Conservation (phyloP, 192 early-diverging fungal species). For the Martensiomyces pterosporus region DNA sequence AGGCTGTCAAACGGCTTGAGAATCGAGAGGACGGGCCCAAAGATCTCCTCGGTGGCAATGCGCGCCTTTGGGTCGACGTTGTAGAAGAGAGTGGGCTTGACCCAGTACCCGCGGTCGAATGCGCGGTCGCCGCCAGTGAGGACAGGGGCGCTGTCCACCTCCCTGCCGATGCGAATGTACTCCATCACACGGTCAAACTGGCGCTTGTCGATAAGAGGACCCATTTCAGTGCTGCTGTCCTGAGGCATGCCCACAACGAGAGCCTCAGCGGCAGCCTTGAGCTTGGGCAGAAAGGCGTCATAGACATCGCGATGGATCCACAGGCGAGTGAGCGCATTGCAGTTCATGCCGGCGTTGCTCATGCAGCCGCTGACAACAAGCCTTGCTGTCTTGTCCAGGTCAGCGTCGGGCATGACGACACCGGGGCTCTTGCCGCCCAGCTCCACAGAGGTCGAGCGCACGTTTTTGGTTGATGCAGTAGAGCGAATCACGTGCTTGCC, state of each 20-base stretch:
- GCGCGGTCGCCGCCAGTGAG: slow-evolving; percentile 34
- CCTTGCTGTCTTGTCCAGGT: slow-evolving; percentile 45
- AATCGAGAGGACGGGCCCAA: slow-evolving; percentile 57
- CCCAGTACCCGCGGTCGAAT: slow-evolving; percentile 48
- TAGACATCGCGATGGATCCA: slow-evolving; percentile 65
- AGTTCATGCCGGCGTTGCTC: slow-evolving; percentile 70
- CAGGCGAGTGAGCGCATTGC: slow-evolving; percentile 68
- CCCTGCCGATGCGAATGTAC: slow-evolving; percentile 46
- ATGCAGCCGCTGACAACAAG: slow-evolving; percentile 49
- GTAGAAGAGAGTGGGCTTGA: slow-evolving; percentile 58
- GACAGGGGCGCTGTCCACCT: slow-evolving; percentile 20
- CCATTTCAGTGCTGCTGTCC: slow-evolving; percentile 29
- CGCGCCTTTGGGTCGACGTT: slow-evolving; percentile 40
- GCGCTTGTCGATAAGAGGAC: slow-evolving; percentile 53
- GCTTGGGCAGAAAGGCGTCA: slow-evolving; percentile 56
- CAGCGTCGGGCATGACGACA: slow-evolving; percentile 52
- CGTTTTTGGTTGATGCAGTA: slow-evolving; percentile 40
- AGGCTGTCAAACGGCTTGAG: slow-evolving; percentile 48
- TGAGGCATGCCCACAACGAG: slow-evolving; percentile 24
- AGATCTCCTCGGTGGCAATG: slow-evolving; percentile 56
- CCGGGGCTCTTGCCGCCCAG: slow-evolving; percentile 60
- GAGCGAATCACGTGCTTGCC: slow-evolving; percentile 53
- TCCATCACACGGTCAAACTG: slow-evolving; percentile 55
- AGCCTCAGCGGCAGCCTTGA: slow-evolving; percentile 44
- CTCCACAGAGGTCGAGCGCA: slow-evolving; percentile 52